phyloP scores from a whole-genome alignment of 805 yeast genomes.

The Candida ortonii region DNA sequence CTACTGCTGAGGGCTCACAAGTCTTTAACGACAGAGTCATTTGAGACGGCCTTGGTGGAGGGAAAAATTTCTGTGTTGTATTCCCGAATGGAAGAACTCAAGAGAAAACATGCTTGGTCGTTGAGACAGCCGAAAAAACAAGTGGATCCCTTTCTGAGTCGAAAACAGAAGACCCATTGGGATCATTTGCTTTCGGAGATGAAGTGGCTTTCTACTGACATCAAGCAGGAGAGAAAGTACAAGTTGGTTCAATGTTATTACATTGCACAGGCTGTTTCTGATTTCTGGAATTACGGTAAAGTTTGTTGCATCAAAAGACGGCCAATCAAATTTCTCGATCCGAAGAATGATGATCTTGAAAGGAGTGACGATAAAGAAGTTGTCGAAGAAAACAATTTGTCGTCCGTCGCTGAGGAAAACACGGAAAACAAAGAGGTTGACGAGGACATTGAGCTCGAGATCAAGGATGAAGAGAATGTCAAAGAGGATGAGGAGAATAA shows the following conservation, averaged over 20 bases:
- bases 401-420: no score
- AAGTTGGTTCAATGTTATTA: slow-evolving; percentile 67
- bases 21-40: slow-evolving; percentile 78
- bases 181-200: slow-evolving; percentile 72
- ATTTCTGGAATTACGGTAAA: slow-evolving; percentile 77
- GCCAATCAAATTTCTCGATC: slow-evolving; percentile 36
- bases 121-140: slow-evolving; percentile 76
- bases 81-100: slow-evolving; percentile 87
- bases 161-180: slow-evolving; percentile 58
- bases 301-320: slow-evolving; percentile 58
- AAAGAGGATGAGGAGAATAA: slow-evolving; percentile 1
- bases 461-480: not conserved
- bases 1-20: slow-evolving; percentile 84
- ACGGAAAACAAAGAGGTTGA: slow-evolving; percentile 4
- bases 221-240: slow-evolving; percentile 64
- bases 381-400: slow-evolving; percentile 10
- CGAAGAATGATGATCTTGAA: slow-evolving; percentile 11
- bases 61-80: slow-evolving; percentile 88
- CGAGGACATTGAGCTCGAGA: no score
- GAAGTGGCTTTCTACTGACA: slow-evolving; percentile 80
- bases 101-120: slow-evolving; percentile 86
- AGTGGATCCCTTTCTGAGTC: slow-evolving; percentile 57
- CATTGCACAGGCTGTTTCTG: slow-evolving; percentile 69
- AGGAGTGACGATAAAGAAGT: slow-evolving; percentile 5
- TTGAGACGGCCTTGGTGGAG: slow-evolving; percentile 80